Conservation (phyloP, 2,329 filamentous ascomycete species). For the Fusarium liriodendri region DNA sequence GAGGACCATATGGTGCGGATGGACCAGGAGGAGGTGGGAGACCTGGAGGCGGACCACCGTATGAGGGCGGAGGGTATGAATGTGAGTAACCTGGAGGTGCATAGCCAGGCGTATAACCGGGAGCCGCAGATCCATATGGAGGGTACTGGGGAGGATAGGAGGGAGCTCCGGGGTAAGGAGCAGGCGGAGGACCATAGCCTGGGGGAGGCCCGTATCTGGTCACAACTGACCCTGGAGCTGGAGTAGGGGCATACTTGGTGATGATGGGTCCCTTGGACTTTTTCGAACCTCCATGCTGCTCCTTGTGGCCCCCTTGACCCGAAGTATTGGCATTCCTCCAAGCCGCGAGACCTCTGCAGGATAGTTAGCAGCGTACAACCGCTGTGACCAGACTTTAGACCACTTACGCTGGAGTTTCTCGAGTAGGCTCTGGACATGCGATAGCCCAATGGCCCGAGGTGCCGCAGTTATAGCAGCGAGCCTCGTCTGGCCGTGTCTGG, state of each 20-base stretch:
- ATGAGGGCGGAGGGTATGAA: constrained; percentile 40
- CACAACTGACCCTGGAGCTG: constrained; percentile 22
- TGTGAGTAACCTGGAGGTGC: constrained; percentile 41
- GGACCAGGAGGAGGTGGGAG: constrained; percentile 40
- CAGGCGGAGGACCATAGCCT: constrained; percentile 39
- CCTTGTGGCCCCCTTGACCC: constrained; percentile 41
- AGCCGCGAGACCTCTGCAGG: constrained; percentile 49
- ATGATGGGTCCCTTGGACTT: constrained; percentile 50
- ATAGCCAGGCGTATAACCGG: constrained; percentile 43
- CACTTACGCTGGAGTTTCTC: constrained; percentile 63
- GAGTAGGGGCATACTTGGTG: constrained; percentile 50
- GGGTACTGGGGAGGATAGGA: constrained; percentile 39
- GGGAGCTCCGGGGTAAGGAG: constrained; percentile 39
- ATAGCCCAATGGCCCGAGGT: constrained; percentile 62
- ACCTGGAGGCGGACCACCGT: constrained; percentile 33
- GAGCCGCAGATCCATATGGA: constrained; percentile 35
- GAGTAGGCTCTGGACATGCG: constrained; percentile 63
- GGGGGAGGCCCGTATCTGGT: constrained; percentile 41
- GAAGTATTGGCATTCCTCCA: constrained; percentile 50
- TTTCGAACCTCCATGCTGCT: constrained; percentile 46
- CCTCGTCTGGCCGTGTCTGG: constrained; percentile 49
- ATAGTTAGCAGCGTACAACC: constrained; percentile 16
- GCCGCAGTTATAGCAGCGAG: constrained; percentile 67
- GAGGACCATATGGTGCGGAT: constrained; percentile 27
- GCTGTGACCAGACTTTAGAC: background rate